Base-by-base conservation (phyloP, 2,329 filamentous ascomycete species). In the Penicillium vulpinum region DNA sequence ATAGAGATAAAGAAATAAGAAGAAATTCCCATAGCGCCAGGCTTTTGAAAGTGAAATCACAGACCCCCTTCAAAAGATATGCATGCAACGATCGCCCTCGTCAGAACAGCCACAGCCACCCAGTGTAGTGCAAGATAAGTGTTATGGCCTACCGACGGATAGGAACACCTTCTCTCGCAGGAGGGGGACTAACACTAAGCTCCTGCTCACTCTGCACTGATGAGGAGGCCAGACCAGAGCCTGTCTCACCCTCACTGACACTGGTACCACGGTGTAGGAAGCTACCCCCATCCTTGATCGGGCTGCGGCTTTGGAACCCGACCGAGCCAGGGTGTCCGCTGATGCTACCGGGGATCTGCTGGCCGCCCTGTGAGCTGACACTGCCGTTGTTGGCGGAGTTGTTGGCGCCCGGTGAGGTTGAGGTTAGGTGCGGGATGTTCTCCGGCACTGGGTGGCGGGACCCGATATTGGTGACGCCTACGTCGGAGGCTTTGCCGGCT, bases 401-500 rank as follows among this genome's bases (percentile, higher is more conserved):
- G 50, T 68, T 70, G 53, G 72, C 65, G 38, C 72, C 70, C 29
- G 72, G 75, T 69, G 77, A 83, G 59, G 88, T 87, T 55, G 88
- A 88, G 41, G 88, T 87, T 66, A 93, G 84, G 80, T 96, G 92
- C 29, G 92, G 92, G 76, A 97, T 96, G 76, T 95, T 95, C 79
- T 96, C 92, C 65, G 92, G 92, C 50, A 92, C 88, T 53, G 94
- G 94, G 77, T 99, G 94, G 79, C 96, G 89, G 70, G 91, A 92
- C 70, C 94, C 94, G 71, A 99, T 91, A 70, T 89, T 89, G 72
- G 93, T 96, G 59, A 96, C 91, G 72, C 95, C 93, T 70, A 94
- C 89, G 73, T 94, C 90, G 71, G 92, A 90, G 75, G 91, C 92
- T 81, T 97, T 97, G 78, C 94, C 94, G 58, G 94, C 94, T 82